Conservation (phyloP, 225 moss, liverwort and hornwort genomes). For the Sphagnum tenellum region DNA sequence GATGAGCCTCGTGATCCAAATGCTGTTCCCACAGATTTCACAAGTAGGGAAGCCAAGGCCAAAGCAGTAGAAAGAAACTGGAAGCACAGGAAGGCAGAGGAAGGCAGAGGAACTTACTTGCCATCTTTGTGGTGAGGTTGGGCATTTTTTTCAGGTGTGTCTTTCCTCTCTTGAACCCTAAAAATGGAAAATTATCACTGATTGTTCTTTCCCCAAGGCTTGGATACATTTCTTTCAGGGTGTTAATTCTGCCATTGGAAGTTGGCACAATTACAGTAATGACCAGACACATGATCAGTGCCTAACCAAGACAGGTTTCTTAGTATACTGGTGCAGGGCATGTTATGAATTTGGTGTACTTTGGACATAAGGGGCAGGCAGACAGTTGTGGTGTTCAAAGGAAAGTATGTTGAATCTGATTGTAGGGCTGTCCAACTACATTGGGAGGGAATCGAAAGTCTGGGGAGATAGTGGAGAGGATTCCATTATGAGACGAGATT, state of each 20-base stretch:
- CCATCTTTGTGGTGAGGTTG: slow-evolving; percentile 99
- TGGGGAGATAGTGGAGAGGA: slow-evolving; percentile 85
- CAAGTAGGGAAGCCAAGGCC: slow-evolving; percentile 98
- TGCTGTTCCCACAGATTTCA: slow-evolving; percentile 98
- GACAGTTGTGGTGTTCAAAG: too few species aligned
- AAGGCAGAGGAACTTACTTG: slow-evolving; percentile 77
- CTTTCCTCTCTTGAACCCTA: too few species aligned
- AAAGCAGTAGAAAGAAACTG: slow-evolving; percentile 99
- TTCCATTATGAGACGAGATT: slow-evolving; percentile 80
- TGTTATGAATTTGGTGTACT: too few species aligned
- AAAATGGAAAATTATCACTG: too few species aligned
- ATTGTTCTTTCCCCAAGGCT: too few species aligned
- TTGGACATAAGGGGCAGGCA: too few species aligned
- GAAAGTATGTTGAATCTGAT: slow-evolving; percentile 6
- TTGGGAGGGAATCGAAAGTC: slow-evolving; percentile 87
- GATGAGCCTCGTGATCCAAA: slow-evolving; percentile 96
- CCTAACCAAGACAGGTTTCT: too few species aligned
- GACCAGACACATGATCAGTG: too few species aligned
- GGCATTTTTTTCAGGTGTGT: slow-evolving; percentile 99
- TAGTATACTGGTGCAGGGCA: too few species aligned
- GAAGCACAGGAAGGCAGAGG: slow-evolving; percentile 99
- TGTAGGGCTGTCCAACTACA: slow-evolving; percentile 98
- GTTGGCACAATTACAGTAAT: too few species aligned
- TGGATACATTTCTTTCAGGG: too few species aligned
- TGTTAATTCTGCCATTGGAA: too few species aligned